These are phyloP conservation scores for Endotrypanum monterogeii DNA, from an alignment of 208 protist genomes.

Conservation along the genomic window DNA sequence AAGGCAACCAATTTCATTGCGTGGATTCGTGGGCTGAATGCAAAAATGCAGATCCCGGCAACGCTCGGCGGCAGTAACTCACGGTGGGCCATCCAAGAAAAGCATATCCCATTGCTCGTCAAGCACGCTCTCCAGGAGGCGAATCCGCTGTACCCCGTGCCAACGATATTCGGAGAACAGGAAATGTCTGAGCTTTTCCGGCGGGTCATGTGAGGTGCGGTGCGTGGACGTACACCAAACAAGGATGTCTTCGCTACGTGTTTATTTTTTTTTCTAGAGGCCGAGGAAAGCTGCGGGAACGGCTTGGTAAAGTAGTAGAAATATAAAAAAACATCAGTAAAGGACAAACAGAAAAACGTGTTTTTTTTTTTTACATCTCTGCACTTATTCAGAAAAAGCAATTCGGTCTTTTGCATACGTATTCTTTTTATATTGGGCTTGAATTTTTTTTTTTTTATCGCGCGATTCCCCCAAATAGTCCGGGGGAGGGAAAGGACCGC, in stretches of 20 bases:
- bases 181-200: constrained; percentile 47
- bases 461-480: neutral
- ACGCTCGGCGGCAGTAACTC: constrained; percentile 33
- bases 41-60: constrained; percentile 42
- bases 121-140: constrained; percentile 45
- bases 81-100: constrained; percentile 34
- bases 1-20: constrained; percentile 52
- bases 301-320: too few relatives aligned
- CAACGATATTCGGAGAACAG: constrained; percentile 52
- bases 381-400: too few relatives aligned
- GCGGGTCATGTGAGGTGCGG: constrained; percentile 15
- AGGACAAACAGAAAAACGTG: too few relatives aligned
- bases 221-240: neutral
- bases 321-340: too few relatives aligned
- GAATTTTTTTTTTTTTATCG: neutral
- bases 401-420: too few relatives aligned
- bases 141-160: constrained; percentile 69
- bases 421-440: too few relatives aligned
- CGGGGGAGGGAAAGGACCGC: neutral
- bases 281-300: neutral
- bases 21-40: constrained; percentile 51
- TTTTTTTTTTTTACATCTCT: neutral
- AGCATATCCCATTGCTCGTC: constrained; percentile 49
- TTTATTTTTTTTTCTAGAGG: neutral
- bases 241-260: neutral